These are phyloP conservation scores for Citrullus colocynthis DNA, from an alignment of 306 rosid genomes.

Conservation along the genomic window DNA sequence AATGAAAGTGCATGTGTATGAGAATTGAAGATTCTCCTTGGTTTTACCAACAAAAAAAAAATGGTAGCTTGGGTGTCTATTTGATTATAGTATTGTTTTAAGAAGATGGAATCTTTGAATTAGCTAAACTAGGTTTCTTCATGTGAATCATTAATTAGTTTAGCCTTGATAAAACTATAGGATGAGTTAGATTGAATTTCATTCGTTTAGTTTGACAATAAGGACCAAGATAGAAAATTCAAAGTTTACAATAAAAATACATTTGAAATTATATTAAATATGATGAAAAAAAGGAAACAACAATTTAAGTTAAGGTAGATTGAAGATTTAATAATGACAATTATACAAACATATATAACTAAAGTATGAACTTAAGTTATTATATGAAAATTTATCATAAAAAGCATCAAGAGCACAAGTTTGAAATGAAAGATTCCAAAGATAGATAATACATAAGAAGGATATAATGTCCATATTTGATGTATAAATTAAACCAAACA, in stretches of 20 bases:
- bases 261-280: background rate
- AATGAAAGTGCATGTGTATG: background rate
- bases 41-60: background rate
- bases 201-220: background rate
- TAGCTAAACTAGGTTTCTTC: background rate
- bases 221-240: background rate
- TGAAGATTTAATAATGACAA: background rate
- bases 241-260: background rate
- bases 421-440: background rate
- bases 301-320: background rate
- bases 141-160: background rate
- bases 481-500: background rate
- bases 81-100: background rate
- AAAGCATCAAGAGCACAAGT: background rate
- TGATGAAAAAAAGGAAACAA: background rate
- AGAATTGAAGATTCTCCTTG: slow-evolving; percentile 1
- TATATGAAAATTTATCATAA: background rate
- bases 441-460: background rate
- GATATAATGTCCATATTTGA: background rate
- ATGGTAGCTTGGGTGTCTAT: background rate
- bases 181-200: background rate
- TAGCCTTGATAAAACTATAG: background rate
- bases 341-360: background rate
- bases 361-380: background rate
- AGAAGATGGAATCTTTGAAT: background rate